Base-by-base conservation (phyloP, 2,329 filamentous ascomycete species). In the Fusarium secorum region DNA sequence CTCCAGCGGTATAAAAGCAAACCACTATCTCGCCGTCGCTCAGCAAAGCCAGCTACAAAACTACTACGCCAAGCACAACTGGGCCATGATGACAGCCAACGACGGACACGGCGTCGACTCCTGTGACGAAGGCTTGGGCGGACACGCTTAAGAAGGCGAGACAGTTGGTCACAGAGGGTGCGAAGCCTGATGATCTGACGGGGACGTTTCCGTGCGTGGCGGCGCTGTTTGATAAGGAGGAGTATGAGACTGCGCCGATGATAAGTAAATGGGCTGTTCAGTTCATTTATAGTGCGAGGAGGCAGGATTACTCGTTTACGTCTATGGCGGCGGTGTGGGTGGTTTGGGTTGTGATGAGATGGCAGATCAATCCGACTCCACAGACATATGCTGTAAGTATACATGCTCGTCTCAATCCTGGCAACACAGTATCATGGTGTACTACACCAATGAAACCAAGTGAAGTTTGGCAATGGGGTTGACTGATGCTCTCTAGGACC, bases 251-350 rank as follows among this genome's bases (percentile, higher is more conserved):
- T 28, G 66, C 52, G 10, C 11, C 55, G 2, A 62, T 70, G 67
- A 66, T 70, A 11, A 62, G 61, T 38, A 70, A 63, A 55, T 70
- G 61, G 66, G 66, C 66, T n/a, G 67, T 70, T 30, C 46, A 44
- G n/a, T 70, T 70, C 26, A 63, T 70, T 13, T 70, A 70, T 24
- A 70, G 68, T 18, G 35, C 61, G 3, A 45, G 48, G 3, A 41
- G 26, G 5, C 38, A 54, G 28, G 59, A 65, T 20, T 61, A 65
- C 36, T 36, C 30, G 7, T 69, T 71, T 15, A 69, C 51, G 9
- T 65, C 46, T 1, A 53, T 70, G 66, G 62, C 66, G 10, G 44
- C 68, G 10, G 61, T 70, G 3, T 65, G 42, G 46, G n/a, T 55
- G 44, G 64, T 60, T 24, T 69, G 64, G 55, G 22, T 39, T 11